phyloP scores from a whole-genome alignment of 345 rosid genomes.

The Brassica nigra region DNA sequence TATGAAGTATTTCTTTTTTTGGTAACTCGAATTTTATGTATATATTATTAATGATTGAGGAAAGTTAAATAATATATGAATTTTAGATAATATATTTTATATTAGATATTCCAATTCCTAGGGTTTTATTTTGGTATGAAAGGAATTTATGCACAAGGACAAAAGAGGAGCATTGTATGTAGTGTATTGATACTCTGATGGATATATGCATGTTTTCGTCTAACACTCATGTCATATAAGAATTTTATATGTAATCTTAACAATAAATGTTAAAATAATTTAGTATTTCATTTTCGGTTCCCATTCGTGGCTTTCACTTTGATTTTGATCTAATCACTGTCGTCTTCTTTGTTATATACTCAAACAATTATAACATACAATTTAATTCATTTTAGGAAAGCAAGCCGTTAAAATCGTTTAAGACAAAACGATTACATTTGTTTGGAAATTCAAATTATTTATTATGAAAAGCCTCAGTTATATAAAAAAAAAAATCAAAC shows the following conservation, averaged over 20 bases:
- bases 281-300: constrained; percentile 2
- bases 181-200: constrained; percentile 35
- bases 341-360: background rate
- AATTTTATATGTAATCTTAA: background rate
- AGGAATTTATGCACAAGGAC: constrained; percentile 41
- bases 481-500: too few species aligned
- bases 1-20: constrained; percentile 29
- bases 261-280: background rate
- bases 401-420: too few species aligned
- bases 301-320: background rate
- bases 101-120: constrained; percentile 26
- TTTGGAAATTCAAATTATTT: background rate
- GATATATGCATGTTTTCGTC: constrained; percentile 25
- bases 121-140: constrained; percentile 41
- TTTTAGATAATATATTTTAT: background rate
- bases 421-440: too few species aligned
- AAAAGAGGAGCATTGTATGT: constrained; percentile 35
- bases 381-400: background rate
- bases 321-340: background rate
- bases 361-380: background rate
- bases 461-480: too few species aligned
- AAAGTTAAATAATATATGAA: constrained; percentile 25
- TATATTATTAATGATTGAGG: constrained; percentile 38
- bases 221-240: constrained; percentile 30
- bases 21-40: constrained; percentile 18